These are phyloP conservation scores for Podospora bellae-mahoneyi DNA, from an alignment of 495 filamentous ascomycete species.

Conservation along the genomic window DNA sequence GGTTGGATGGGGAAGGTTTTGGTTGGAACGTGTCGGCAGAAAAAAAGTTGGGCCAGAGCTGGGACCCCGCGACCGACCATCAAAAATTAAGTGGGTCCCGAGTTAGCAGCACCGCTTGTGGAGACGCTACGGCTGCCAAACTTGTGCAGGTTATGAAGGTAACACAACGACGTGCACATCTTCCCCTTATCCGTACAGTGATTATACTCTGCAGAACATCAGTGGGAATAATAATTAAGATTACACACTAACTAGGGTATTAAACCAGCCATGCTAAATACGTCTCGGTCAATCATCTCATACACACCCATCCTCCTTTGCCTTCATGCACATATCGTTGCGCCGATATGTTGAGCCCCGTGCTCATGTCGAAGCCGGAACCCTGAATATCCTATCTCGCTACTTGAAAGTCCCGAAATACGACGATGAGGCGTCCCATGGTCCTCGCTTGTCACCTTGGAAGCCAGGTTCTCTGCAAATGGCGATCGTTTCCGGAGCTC, in stretches of 20 bases:
- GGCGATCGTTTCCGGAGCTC: conserved; percentile 62
- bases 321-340: background rate
- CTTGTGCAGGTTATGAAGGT: background rate
- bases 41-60: conserved; percentile 26
- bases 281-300: background rate
- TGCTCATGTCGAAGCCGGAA: conserved; percentile 2
- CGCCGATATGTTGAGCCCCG: background rate
- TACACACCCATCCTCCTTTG: background rate
- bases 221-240: background rate
- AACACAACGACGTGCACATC: too few species aligned
- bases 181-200: too few species aligned
- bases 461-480: conserved; percentile 68
- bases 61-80: background rate
- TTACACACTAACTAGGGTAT: background rate
- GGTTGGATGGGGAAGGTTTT: background rate
- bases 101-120: background rate
- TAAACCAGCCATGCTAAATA: background rate
- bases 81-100: conserved; percentile 13
- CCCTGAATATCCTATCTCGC: conserved; percentile 7
- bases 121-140: conserved; percentile 15
- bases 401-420: conserved; percentile 10
- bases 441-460: conserved; percentile 14
- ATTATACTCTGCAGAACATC: background rate
- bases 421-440: conserved; percentile 15
- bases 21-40: conserved; percentile 18